These are phyloP conservation scores for Tardiomyces depauwii DNA, from an alignment of 1,139 yeast species.

Conservation along the genomic window DNA sequence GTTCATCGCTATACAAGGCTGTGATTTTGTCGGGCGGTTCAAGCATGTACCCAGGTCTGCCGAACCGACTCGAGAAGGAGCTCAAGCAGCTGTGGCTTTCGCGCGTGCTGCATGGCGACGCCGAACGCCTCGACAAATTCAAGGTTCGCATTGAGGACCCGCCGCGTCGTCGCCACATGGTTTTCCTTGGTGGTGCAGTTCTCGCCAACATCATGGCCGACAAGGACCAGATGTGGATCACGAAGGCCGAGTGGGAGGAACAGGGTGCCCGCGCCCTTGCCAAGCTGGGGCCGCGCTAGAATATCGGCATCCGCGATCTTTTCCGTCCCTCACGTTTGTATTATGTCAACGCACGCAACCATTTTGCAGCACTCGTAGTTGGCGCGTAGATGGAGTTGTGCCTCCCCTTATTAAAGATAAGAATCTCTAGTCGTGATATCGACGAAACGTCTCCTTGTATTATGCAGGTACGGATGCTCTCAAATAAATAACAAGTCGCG, in stretches of 20 bases:
- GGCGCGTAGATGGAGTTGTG: no score
- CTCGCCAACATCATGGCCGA: slow-evolving; percentile 97
- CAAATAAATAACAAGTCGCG: no score
- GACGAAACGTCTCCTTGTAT: no score
- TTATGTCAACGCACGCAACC: background rate
- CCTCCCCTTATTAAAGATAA: no score
- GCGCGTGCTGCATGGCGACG: slow-evolving; percentile 76
- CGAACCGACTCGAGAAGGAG: slow-evolving; percentile 90
- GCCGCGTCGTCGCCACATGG: slow-evolving; percentile 98
- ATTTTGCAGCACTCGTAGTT: no score
- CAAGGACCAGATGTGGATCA: slow-evolving; percentile 96
- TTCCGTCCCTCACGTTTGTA: background rate
- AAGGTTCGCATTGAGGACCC: slow-evolving; percentile 98
- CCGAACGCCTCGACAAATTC: slow-evolving; percentile 77
- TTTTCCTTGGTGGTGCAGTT: slow-evolving; percentile 97
- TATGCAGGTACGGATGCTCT: no score
- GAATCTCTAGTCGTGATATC: no score
- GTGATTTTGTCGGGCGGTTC: slow-evolving; percentile 96
- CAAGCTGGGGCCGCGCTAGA: slow-evolving; percentile 84
- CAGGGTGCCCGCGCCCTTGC: slow-evolving; percentile 75
- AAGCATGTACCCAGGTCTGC: slow-evolving; percentile 97
- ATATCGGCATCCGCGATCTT: background rate
- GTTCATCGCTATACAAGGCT: slow-evolving; percentile 81
- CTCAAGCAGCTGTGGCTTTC: slow-evolving; percentile 93
- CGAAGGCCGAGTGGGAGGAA: slow-evolving; percentile 96